Conservation (phyloP, 805 yeast genomes). For the Cyberlindnera saturnus region DNA sequence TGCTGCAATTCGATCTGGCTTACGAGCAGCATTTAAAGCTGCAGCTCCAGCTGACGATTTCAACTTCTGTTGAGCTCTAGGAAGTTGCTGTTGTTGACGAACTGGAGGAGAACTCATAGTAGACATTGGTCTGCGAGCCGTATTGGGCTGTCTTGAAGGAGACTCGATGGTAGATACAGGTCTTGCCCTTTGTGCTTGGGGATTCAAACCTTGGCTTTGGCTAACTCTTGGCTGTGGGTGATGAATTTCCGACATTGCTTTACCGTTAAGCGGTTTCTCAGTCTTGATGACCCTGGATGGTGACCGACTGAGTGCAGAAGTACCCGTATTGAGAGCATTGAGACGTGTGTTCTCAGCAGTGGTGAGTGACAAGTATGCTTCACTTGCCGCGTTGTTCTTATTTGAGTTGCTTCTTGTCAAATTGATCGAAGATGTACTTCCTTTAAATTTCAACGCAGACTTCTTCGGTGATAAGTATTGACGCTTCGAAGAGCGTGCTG, state of each 20-base stretch:
- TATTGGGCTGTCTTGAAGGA: neutral
- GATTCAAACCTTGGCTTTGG: neutral
- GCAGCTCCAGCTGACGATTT: slow-evolving; percentile 22
- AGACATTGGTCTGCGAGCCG: slow-evolving; percentile 8
- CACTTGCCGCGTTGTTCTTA: slow-evolving; percentile 40
- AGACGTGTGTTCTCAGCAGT: slow-evolving; percentile 77
- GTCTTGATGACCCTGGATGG: slow-evolving; percentile 1
- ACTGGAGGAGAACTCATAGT: neutral
- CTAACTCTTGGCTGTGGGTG: neutral
- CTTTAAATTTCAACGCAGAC: slow-evolving; percentile 33
- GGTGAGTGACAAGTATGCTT: slow-evolving; percentile 60
- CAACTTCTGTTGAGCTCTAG: neutral
- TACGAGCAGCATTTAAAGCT: slow-evolving; percentile 46
- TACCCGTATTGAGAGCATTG: slow-evolving; percentile 41
- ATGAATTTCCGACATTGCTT: no score
- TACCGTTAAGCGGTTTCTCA: neutral
- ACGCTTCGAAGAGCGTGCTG: slow-evolving; percentile 30
- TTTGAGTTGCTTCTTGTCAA: slow-evolving; percentile 4
- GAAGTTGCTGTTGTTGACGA: neutral
- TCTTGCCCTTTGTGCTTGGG: neutral
- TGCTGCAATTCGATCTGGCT: slow-evolving; percentile 27
- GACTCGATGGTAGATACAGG: neutral
- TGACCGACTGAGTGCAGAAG: neutral
- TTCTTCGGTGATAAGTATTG: slow-evolving; percentile 33
- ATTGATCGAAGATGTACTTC: slow-evolving; percentile 19